Evolutionary conservation across 352 stramenopile species (phyloP).

Genomic region (Globisporangium middletonii): DNA sequence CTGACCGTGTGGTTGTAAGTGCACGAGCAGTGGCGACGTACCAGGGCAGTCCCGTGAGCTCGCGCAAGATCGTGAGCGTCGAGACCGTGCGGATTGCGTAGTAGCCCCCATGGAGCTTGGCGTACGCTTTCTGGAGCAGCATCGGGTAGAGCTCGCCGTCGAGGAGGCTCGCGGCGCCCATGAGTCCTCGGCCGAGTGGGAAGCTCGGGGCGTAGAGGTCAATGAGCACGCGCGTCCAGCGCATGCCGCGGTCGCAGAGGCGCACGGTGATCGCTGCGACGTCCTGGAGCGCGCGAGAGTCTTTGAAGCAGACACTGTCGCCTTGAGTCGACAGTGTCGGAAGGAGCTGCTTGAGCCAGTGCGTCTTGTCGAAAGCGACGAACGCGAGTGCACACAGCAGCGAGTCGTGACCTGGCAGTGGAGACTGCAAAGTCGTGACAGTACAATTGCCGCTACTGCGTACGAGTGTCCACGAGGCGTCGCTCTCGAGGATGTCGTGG

Average conservation of each 20-base stretch:
- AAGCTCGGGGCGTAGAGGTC: conserved; percentile 44
- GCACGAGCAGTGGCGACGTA: conserved; percentile 9
- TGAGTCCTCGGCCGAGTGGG: conserved; percentile 22
- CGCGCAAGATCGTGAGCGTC: conserved; percentile 27
- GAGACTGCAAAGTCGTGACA: conserved; percentile 13
- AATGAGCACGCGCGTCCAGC: conserved; percentile 30
- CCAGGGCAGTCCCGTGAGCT: conserved; percentile 42
- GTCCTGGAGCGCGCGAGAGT: not conserved
- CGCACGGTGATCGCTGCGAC: conserved; percentile 11
- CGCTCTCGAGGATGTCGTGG: conserved; percentile 6
- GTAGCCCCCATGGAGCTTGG: conserved; percentile 48
- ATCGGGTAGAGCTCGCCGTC: conserved; percentile 29
- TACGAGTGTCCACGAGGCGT: conserved; percentile 22
- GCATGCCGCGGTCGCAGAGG: conserved; percentile 22
- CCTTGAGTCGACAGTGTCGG: not conserved
- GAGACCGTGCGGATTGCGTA: conserved; percentile 13
- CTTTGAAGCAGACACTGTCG: not conserved
- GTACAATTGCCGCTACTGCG: too few species aligned
- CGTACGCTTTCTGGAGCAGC: conserved; percentile 54
- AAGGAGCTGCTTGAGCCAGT: conserved; percentile 14
- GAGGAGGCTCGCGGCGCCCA: conserved; percentile 14
- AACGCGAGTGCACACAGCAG: conserved; percentile 27
- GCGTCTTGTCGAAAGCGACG: conserved; percentile 12
- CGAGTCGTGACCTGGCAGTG: conserved; percentile 25
- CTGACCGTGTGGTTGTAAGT: not conserved